Percentiles rank a stretch among this genome's conserved stretches.
phyloP scores from a whole-genome alignment of 495 filamentous ascomycete genomes.

The Lindgomyces ingoldianus region DNA sequence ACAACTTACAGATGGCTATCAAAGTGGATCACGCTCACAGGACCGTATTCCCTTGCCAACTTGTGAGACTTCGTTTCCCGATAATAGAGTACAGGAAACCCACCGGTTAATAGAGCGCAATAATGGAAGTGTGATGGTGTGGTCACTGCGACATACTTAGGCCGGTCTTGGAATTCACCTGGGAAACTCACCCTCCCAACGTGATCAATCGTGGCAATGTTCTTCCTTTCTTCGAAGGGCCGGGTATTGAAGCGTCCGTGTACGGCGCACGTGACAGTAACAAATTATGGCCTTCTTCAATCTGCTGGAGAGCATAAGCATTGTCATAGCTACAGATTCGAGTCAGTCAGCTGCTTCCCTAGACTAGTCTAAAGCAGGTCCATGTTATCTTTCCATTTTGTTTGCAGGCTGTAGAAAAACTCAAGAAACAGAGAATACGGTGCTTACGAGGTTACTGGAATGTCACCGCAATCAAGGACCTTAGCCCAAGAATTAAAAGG shows the following conservation, averaged over 20 bases:
- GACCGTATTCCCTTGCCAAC: constrained; percentile 41
- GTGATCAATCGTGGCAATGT: constrained; percentile 53
- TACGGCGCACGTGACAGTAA: constrained; percentile 45
- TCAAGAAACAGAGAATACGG: too few species aligned
- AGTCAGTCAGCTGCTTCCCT: neutral
- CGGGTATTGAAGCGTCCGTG: constrained; percentile 54
- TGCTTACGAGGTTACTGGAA: constrained; percentile 54
- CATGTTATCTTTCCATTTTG: too few species aligned
- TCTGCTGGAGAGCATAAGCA: constrained; percentile 48
- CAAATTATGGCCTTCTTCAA: constrained; percentile 49
- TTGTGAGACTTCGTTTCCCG: neutral
- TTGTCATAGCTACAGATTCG: constrained; percentile 45
- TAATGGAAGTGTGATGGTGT: constrained; percentile 64
- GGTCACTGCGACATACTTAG: constrained; percentile 45
- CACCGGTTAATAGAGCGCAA: constrained; percentile 50
- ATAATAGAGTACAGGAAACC: neutral
- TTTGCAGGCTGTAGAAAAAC: too few species aligned
- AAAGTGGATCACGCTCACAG: constrained; percentile 50
- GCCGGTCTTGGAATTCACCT: neutral
- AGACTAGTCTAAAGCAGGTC: too few species aligned
- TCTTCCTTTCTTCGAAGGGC: constrained; percentile 57
- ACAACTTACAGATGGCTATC: constrained; percentile 48
- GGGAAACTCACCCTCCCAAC: constrained; percentile 43
- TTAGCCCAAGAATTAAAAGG: constrained; percentile 50
- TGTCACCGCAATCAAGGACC: constrained; percentile 49